Base-by-base conservation (phyloP, 805 yeast species). In the Torulaspora maleeae region DNA sequence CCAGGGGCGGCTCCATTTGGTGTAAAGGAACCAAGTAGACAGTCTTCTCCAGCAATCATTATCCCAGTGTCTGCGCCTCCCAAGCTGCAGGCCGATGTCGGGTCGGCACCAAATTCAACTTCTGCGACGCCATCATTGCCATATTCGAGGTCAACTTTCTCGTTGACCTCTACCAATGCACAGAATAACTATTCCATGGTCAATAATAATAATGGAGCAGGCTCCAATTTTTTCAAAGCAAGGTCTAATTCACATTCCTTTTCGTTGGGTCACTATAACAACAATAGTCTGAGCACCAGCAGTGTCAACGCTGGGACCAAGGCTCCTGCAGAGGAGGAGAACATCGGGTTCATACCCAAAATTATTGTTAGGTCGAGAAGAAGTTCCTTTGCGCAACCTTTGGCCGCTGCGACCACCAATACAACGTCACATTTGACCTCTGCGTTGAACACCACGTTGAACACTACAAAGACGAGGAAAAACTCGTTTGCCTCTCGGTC, bases 361-460 rank as follows among this genome's bases (percentile, higher is more conserved):
- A 64, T 66, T 13, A 51, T 64, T 22, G 67, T 66, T 3, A 59
- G 60, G 42, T 57, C 67, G 13, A 63, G 70, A 48, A 56, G 67
- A 47, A 53, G 58, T 33, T 63, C 67, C 3, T 53, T 53, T 22
- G 59, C 56, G 9, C 50, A 46, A 27, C 49, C 56, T 12, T 38
- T 36, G 15, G 38, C 43, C 8, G 36, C 47, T 15, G 45, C 55
- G 3, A 37, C 53, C 16, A 24, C 30, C 7, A 32, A 16, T 17
- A 20, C 49, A 2, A 33, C 47, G 35, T 28, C 46, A 35, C 39
- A 43, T 38, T 44, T 56, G 27, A 45, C 60, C 0, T 38, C 45
- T 8, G 59, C 58, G 2, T 45, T 58, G 42, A 54, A 55, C 36
- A 49, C 61, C 6, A 55, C 63, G 10, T 45, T 58, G 32, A 51